Conservation (phyloP, 2,329 filamentous ascomycete genomes). For the Alternaria sp. region DNA sequence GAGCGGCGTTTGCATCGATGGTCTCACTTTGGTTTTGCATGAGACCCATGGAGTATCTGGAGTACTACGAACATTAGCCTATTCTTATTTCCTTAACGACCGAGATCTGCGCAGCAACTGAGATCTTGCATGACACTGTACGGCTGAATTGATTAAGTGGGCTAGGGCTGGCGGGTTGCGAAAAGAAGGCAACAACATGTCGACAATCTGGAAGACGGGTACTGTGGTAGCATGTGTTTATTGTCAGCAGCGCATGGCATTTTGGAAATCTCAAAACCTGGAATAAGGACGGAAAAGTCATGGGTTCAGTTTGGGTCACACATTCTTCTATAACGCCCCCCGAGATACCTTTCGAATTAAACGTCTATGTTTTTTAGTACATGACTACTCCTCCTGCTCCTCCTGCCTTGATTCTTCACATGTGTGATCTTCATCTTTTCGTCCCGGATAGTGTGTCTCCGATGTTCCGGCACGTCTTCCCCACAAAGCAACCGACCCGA, state of each 20-base stretch:
- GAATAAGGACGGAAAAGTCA: constrained; percentile 24
- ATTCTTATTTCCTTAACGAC: constrained; percentile 20
- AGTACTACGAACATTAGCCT: constrained; percentile 25
- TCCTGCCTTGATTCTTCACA: not conserved
- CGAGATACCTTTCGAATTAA: constrained; percentile 26
- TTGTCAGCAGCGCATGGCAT: constrained; percentile 14
- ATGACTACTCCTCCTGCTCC: not conserved
- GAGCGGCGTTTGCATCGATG: constrained; percentile 46
- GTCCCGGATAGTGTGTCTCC: not conserved
- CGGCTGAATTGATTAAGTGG: constrained; percentile 24
- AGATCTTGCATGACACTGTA: constrained; percentile 31
- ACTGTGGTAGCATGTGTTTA: constrained; percentile 13
- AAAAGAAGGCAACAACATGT: constrained; percentile 4
- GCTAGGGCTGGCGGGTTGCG: constrained; percentile 4
- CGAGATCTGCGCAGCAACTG: constrained; percentile 19
- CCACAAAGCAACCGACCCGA: constrained; percentile 19
- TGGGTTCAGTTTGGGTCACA: constrained; percentile 15
- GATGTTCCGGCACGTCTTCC: constrained; percentile 6
- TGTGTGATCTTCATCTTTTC: not conserved
- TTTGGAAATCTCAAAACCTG: constrained; percentile 10
- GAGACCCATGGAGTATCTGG: constrained; percentile 41
- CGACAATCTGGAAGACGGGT: constrained; percentile 1
- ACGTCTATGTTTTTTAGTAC: constrained; percentile 6
- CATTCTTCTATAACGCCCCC: constrained; percentile 19
- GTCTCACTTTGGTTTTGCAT: constrained; percentile 39